Base-by-base conservation (phyloP, 352 stramenopile genomes). In the Pythium volutum region DNA sequence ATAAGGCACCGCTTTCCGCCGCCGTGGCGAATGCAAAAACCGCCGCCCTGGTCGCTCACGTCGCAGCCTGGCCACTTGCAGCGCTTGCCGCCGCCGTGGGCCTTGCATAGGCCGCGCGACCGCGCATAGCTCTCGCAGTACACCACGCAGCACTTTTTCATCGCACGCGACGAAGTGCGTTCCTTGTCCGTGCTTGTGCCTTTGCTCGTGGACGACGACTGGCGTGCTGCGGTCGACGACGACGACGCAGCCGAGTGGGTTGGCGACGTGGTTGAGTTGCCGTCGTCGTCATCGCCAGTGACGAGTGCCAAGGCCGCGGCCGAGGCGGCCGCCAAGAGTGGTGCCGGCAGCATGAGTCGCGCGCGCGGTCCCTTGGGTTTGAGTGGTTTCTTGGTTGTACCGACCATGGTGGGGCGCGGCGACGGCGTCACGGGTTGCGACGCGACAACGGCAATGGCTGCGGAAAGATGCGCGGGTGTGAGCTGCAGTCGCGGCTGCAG, bases 1-100 rank as follows among this genome's bases (percentile, higher is more conserved):
- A 69, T 36, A 18, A 46, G 39, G 43, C 84, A 93, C 16, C 84
- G 84, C 66, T 93, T 91, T 23, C 81, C 84, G n/a, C 80, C 84
- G 4, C 84, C 84, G 54, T 91, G 84, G 38, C 80, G 88, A 64
- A 90, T 90, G 65, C 84, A 93, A 29, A 90, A 87, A 0, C 84
- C 84, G 8, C 81, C 82, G 3, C 62, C 62, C 29, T 69, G 62
- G 55, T 69, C 62, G 36, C 62, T 69, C 14, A 69, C 47, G 11
- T 51, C 58, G 55, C 62, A 69, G 22, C 62, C 62, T 4, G 62
- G 31, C 15, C 51, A 48, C 26, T 70, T 67, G 59, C 78, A 88
- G 20, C 76, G 78, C 55, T 83, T 83, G 47, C 76, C 76, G 14
- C 78, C 77, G 18, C 77, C 77, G 50, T 87, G 77, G 18, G 71